Conservation (phyloP, 148 eudicot genomes). For the Selenicereus undatus region DNA sequence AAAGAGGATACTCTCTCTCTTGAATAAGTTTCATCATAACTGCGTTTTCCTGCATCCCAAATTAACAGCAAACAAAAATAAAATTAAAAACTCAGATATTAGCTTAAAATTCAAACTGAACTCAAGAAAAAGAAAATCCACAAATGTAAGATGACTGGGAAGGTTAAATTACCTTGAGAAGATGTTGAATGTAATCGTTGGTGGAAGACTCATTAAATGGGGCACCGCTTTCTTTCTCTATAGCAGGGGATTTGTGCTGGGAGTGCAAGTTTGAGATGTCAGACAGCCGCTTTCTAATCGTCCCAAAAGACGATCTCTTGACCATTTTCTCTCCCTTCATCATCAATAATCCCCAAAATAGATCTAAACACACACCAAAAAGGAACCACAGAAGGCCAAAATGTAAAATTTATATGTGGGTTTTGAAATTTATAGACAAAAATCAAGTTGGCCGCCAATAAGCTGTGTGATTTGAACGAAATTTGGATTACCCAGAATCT, state of each 20-base stretch:
- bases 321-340: slow-evolving; percentile 34
- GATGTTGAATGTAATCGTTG: slow-evolving; percentile 45
- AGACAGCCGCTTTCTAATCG: slow-evolving; percentile 50
- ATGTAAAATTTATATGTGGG: background rate
- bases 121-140: background rate
- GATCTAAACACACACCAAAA: background rate
- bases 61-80: background rate
- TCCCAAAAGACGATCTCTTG: slow-evolving; percentile 52
- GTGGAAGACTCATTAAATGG: slow-evolving; percentile 18
- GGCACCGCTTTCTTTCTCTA: slow-evolving; percentile 18
- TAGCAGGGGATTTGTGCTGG: slow-evolving; percentile 40
- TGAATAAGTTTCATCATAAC: slow-evolving; percentile 26
- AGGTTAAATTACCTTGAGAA: slow-evolving; percentile 38
- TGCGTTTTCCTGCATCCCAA: slow-evolving; percentile 23
- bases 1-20: slow-evolving; percentile 41
- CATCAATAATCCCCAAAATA: slow-evolving; percentile 14
- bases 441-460: slow-evolving; percentile 1
- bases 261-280: slow-evolving; percentile 60
- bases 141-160: background rate
- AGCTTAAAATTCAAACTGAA: background rate
- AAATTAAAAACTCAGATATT: background rate
- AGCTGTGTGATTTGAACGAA: background rate
- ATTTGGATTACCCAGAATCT: slow-evolving; percentile 10
- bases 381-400: background rate
- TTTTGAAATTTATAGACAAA: slow-evolving; percentile 6